Evolutionary conservation across 306 rosid species (phyloP).

Genomic region (Castanospermum australe): DNA sequence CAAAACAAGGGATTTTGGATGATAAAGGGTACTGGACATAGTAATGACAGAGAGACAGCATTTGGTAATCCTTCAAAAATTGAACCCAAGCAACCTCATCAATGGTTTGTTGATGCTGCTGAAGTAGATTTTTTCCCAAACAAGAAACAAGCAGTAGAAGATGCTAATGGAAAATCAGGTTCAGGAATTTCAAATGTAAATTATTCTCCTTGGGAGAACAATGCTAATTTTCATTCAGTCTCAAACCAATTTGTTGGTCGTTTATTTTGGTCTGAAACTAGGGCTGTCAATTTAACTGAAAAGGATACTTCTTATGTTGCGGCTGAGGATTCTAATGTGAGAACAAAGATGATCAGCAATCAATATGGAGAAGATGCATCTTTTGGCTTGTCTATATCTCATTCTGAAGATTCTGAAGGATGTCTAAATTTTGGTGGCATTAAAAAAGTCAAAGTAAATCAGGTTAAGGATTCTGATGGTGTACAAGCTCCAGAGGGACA

Average conservation of each 20-base stretch:
- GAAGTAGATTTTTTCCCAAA: constrained; percentile 62
- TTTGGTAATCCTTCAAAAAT: constrained; percentile 56
- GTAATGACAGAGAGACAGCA: constrained; percentile 46
- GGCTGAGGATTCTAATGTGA: constrained; percentile 50
- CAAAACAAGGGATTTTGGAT: constrained; percentile 76
- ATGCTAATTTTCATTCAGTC: constrained; percentile 53
- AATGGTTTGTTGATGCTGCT: constrained; percentile 70
- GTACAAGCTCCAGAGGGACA: constrained; percentile 37
- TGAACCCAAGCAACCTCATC: constrained; percentile 72
- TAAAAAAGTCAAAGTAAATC: constrained; percentile 58
- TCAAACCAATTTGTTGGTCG: constrained; percentile 57
- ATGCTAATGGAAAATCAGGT: constrained; percentile 57
- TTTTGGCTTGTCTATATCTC: constrained; percentile 64
- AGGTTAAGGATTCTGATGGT: constrained; percentile 49
- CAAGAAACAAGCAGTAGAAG: constrained; percentile 72
- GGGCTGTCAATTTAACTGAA: constrained; percentile 48
- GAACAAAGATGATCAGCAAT: constrained; percentile 48
- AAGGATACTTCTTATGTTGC: constrained; percentile 52
- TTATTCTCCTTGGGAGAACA: constrained; percentile 66
- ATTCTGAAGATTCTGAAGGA: constrained; percentile 64
- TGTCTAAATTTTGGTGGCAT: constrained; percentile 50
- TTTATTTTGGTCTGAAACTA: constrained; percentile 64
- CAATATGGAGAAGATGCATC: constrained; percentile 55
- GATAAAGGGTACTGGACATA: constrained; percentile 55
- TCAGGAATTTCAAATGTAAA: constrained; percentile 52